Evolutionary conservation across 1,139 yeast genomes (phyloP).

Genomic region (Saccharomyces uvarum): DNA sequence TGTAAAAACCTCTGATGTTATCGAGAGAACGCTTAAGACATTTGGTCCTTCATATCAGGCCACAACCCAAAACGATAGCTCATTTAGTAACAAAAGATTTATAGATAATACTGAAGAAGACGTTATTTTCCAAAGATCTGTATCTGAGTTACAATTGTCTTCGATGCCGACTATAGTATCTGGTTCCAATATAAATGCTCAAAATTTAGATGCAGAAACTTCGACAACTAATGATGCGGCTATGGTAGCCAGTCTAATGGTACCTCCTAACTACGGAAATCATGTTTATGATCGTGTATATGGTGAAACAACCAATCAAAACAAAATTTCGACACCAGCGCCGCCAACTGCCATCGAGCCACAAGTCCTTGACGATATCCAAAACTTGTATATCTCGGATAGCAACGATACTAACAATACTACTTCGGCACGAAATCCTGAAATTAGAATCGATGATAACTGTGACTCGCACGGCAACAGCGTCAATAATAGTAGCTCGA

Average conservation of each 20-base stretch:
- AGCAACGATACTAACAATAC: neutral
- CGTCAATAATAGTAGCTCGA: neutral
- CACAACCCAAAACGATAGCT: conserved; percentile 3
- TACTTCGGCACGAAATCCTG: neutral
- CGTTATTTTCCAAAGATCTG: conserved; percentile 30
- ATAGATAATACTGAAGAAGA: conserved; percentile 15
- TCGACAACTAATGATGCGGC: conserved; percentile 15
- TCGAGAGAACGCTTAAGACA: conserved; percentile 8
- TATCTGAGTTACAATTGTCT: conserved; percentile 22
- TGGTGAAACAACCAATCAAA: conserved; percentile 45
- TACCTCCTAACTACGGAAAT: conserved; percentile 84
- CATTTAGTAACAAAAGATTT: conserved; percentile 2
- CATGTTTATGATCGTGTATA: conserved; percentile 83
- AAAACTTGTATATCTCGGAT: conserved; percentile 6
- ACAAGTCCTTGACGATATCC: conserved; percentile 22
- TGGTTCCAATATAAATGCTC: neutral
- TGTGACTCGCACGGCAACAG: neutral
- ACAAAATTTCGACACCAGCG: conserved; percentile 6
- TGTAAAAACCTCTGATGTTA: conserved; percentile 39
- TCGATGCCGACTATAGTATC: conserved; percentile 3
- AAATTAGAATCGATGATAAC: neutral
- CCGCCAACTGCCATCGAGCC: conserved; percentile 28
- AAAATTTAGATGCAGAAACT: conserved; percentile 1
- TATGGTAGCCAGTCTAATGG: conserved; percentile 35
- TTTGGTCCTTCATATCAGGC: conserved; percentile 6